Conservation (phyloP, 2,329 filamentous ascomycete genomes). For the Helotiales sp. region DNA sequence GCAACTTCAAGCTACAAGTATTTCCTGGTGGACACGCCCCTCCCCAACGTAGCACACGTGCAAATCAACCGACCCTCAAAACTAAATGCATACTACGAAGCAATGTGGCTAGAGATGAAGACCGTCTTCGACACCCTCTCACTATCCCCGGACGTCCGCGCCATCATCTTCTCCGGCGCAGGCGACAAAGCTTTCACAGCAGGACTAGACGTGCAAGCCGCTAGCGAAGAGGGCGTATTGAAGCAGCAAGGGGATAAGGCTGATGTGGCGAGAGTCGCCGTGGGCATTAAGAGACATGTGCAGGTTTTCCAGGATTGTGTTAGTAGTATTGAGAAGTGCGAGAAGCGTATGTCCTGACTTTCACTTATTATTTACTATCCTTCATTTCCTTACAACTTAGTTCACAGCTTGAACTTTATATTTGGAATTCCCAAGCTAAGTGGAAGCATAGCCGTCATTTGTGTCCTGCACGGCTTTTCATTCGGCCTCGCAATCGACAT, state of each 20-base stretch:
- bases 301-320: slow-evolving; percentile 82
- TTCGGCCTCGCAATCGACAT: slow-evolving; percentile 82
- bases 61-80: slow-evolving; percentile 88
- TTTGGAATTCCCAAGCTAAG: not conserved
- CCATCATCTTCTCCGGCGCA: slow-evolving; percentile 78
- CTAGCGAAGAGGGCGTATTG: slow-evolving; percentile 57
- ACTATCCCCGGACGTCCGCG: slow-evolving; percentile 72
- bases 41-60: slow-evolving; percentile 80
- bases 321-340: slow-evolving; percentile 77
- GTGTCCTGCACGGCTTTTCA: slow-evolving; percentile 77
- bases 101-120: slow-evolving; percentile 86
- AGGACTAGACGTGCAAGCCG: slow-evolving; percentile 81
- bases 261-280: slow-evolving; percentile 70
- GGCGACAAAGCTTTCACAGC: slow-evolving; percentile 85
- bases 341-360: slow-evolving; percentile 69
- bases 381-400: not conserved
- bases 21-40: slow-evolving; percentile 70
- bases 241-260: slow-evolving; percentile 38
- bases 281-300: slow-evolving; percentile 69
- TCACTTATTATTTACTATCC: not conserved
- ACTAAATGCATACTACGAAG: slow-evolving; percentile 84
- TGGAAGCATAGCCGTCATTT: slow-evolving; percentile 70
- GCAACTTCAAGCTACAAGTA: slow-evolving; percentile 30
- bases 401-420: not conserved
- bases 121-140: slow-evolving; percentile 75